Evolutionary conservation across 1,284 basidiomycete species (phyloP).

Genomic region (Cryptococcus sp.): DNA sequence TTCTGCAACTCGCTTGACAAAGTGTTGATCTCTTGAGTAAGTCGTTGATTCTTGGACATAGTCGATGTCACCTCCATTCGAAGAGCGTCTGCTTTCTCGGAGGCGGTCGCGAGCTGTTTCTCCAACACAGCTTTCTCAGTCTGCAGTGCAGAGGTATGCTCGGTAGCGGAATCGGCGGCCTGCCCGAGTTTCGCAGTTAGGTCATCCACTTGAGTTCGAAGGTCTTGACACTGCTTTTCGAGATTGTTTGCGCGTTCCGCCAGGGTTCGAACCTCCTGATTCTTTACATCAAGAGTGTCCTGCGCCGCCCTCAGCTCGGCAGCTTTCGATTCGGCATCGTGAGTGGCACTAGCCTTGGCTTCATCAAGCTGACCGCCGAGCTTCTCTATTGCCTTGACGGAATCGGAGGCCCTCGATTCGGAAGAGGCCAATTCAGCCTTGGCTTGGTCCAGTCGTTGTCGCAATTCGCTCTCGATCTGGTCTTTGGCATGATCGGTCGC

Average conservation of each 20-base stretch:
- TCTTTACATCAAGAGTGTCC: no score
- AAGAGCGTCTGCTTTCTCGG: neutral
- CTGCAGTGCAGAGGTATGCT: constrained; percentile 3
- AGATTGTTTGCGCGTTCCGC: neutral
- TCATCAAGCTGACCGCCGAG: no score
- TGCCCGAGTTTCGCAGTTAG: neutral
- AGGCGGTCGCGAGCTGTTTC: neutral
- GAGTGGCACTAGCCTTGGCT: no score
- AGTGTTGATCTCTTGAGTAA: neutral
- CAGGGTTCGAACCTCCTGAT: no score
- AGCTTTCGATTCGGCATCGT: no score
- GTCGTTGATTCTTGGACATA: no score
- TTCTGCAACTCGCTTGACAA: neutral
- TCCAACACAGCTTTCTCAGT: constrained; percentile 1
- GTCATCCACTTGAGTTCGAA: neutral
- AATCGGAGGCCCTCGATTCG: no score
- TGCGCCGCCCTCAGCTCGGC: no score
- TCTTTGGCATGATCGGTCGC: neutral
- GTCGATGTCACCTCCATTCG: neutral
- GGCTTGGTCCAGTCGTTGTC: neutral
- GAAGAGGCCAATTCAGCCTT: no score
- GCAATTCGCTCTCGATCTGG: neutral
- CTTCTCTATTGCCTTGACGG: no score
- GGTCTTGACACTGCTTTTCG: neutral
- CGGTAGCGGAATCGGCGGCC: neutral